A percentile compares a stretch with the other conserved stretches of the same genome.
These are phyloP conservation scores for Neurospora pannonica DNA, from an alignment of 495 filamentous ascomycete species.

Conservation along the genomic window DNA sequence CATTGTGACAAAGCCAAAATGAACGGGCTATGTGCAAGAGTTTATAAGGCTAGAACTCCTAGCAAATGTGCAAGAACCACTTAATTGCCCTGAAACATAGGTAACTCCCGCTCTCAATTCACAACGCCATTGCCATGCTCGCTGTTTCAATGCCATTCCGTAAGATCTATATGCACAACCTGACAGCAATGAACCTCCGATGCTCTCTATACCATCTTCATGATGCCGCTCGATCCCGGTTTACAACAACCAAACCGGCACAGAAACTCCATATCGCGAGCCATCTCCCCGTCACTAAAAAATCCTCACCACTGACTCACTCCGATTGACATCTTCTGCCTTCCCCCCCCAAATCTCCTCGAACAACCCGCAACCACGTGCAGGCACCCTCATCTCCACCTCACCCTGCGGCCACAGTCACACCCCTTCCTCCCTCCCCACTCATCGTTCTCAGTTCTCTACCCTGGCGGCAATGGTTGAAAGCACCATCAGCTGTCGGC, in stretches of 20 bases:
- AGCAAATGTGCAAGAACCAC: neutral
- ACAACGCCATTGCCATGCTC: neutral
- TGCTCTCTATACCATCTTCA: neutral
- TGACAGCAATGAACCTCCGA: neutral
- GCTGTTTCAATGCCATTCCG: neutral
- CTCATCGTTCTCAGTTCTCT: neutral
- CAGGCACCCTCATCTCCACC: neutral
- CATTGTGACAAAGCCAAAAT: neutral
- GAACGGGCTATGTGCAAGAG: neutral
- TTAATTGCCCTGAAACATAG: neutral
- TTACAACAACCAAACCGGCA: neutral
- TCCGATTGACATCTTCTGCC: no score
- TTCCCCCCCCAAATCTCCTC: no score
- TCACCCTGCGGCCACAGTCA: neutral
- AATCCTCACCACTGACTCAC: no score
- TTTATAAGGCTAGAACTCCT: neutral
- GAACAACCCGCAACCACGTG: no score
- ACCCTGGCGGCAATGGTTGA: neutral
- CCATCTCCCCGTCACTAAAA: no score
- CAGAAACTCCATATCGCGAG: neutral
- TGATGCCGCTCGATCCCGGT: neutral
- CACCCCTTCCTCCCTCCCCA: neutral
- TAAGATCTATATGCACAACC: fast-evolving
- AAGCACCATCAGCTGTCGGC: neutral
- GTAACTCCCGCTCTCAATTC: neutral